phyloP scores from a whole-genome alignment of 2,329 filamentous ascomycete species.

The Leptographium lundbergii region DNA sequence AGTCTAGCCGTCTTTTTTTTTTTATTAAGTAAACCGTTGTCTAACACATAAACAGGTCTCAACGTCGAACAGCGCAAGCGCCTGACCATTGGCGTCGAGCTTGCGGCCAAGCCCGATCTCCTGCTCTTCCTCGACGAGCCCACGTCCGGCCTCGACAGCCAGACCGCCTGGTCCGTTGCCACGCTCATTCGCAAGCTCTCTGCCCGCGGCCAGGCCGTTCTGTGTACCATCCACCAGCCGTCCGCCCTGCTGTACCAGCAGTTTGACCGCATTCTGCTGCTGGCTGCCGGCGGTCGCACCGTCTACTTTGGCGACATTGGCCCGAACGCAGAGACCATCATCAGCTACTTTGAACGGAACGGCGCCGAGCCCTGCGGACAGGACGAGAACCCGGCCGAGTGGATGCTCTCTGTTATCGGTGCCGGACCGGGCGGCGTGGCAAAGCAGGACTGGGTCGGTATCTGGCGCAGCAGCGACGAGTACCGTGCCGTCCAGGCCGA shows the following conservation, averaged over 20 bases:
- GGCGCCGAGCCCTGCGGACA: slow-evolving; percentile 51
- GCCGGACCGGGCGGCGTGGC: slow-evolving; percentile 51
- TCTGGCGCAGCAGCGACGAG: slow-evolving; percentile 24
- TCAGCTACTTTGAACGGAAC: slow-evolving; percentile 1
- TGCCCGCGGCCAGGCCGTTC: slow-evolving; percentile 15
- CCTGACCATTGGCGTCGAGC: slow-evolving; percentile 83
- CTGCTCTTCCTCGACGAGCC: slow-evolving; percentile 51
- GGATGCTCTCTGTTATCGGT: slow-evolving; percentile 55
- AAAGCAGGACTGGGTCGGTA: slow-evolving; percentile 49
- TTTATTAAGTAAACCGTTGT: background rate
- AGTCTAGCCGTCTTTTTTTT: background rate
- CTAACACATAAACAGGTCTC: slow-evolving; percentile 29
- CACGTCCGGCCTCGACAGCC: slow-evolving; percentile 48
- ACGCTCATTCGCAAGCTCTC: slow-evolving; percentile 50
- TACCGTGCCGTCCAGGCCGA: slow-evolving; percentile 62
- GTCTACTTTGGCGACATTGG: slow-evolving; percentile 34
- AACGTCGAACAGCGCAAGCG: slow-evolving; percentile 62
- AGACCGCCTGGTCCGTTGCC: slow-evolving; percentile 52
- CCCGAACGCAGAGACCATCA: slow-evolving; percentile 50
- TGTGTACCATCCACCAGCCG: slow-evolving; percentile 16
- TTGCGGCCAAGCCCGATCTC: slow-evolving; percentile 71
- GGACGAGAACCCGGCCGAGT: slow-evolving; percentile 70
- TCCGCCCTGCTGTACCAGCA: slow-evolving; percentile 10
- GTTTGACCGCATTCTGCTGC: slow-evolving; percentile 10
- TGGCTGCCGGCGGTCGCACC: slow-evolving; percentile 8